Conservation (phyloP, 768 basidiomycete genomes). For the Rhizopogon vesiculosus region DNA sequence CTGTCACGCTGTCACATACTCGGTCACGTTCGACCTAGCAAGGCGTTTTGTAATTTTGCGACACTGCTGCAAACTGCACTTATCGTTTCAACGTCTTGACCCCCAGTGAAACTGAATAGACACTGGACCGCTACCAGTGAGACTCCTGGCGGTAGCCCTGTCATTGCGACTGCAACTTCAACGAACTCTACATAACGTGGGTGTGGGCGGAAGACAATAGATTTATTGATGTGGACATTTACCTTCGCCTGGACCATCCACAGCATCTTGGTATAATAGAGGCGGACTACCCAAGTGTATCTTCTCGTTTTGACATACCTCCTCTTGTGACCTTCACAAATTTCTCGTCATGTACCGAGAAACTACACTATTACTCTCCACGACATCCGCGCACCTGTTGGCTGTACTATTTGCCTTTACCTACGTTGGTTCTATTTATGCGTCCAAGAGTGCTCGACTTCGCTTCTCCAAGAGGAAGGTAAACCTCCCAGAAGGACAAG, state of each 20-base stretch:
- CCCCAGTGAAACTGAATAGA: not conserved
- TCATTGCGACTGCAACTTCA: not conserved
- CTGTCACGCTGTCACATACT: not conserved
- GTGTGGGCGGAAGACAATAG: not conserved
- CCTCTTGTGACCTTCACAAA: not conserved
- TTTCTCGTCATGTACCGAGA: not conserved
- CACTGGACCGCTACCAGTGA: not conserved
- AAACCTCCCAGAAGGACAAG: constrained; percentile 21
- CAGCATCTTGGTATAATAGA: not conserved
- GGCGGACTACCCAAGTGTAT: not conserved
- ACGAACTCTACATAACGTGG: not conserved
- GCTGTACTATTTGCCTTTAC: constrained; percentile 54
- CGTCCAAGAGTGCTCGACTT: constrained; percentile 60
- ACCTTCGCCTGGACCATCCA: not conserved
- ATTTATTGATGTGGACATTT: not conserved
- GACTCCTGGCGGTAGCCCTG: not conserved
- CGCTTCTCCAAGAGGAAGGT: constrained; percentile 36
- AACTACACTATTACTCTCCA: constrained; percentile 23
- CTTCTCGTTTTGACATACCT: not conserved
- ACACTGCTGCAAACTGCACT: too few relatives aligned
- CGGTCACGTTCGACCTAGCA: not conserved
- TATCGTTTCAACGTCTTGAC: too few relatives aligned
- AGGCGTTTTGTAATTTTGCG: too few relatives aligned
- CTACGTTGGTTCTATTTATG: constrained; percentile 84
- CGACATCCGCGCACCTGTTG: constrained; percentile 43